Conservation (phyloP, 805 yeast genomes). For the Metschnikowia lunata region DNA sequence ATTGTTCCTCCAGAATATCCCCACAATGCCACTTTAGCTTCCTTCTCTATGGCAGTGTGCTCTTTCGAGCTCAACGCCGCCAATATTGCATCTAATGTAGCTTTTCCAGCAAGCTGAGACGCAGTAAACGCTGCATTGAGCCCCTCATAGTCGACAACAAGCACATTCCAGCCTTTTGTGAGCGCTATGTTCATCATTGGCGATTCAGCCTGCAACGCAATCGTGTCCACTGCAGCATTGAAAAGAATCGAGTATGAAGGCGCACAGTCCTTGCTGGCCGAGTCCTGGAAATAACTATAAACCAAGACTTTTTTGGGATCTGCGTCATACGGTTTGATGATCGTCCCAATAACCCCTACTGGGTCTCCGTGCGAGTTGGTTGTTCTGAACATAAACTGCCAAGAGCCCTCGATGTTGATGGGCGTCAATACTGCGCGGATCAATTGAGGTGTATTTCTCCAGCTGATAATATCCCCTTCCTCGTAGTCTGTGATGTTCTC, state of each 20-base stretch:
- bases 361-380: slow-evolving; percentile 18
- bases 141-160: slow-evolving; percentile 35
- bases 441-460: slow-evolving; percentile 7
- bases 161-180: slow-evolving; percentile 31
- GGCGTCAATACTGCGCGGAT: slow-evolving; percentile 9
- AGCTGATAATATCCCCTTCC: slow-evolving; percentile 9
- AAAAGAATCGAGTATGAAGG: slow-evolving; percentile 19
- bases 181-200: slow-evolving; percentile 12
- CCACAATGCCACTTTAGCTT: slow-evolving; percentile 25
- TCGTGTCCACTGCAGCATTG: slow-evolving; percentile 14
- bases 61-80: slow-evolving; percentile 21
- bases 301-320: slow-evolving; percentile 20
- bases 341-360: slow-evolving; percentile 21
- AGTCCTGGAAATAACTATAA: slow-evolving; percentile 21
- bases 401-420: slow-evolving; percentile 8
- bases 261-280: slow-evolving; percentile 19
- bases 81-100: slow-evolving; percentile 28
- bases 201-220: slow-evolving; percentile 17
- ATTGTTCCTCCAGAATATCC: slow-evolving; percentile 41
- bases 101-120: slow-evolving; percentile 30
- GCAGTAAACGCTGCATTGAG: slow-evolving; percentile 28
- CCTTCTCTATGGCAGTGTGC: slow-evolving; percentile 17
- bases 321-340: slow-evolving; percentile 22
- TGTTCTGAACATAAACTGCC: slow-evolving; percentile 26
- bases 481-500: slow-evolving; percentile 3